Evolutionary conservation across 2,329 filamentous ascomycete genomes (phyloP).

Genomic region (Coniella lustricola): DNA sequence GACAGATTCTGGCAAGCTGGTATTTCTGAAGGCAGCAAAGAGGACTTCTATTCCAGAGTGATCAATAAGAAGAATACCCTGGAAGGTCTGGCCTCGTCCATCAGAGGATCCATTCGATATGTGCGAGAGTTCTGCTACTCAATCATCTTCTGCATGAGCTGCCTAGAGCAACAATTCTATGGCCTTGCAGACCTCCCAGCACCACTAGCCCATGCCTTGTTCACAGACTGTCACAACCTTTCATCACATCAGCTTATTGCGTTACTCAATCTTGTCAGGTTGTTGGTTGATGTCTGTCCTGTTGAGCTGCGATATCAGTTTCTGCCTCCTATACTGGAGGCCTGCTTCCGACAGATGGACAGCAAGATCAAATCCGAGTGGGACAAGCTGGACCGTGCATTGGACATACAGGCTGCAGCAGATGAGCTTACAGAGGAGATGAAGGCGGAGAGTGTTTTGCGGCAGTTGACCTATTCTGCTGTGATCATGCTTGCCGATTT

Average conservation of each 20-base stretch:
- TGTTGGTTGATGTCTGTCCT: constrained; percentile 88
- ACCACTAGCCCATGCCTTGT: constrained; percentile 76
- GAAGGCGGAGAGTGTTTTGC: constrained; percentile 92
- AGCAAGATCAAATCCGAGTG: constrained; percentile 82
- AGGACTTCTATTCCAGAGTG: constrained; percentile 92
- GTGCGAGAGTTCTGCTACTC: constrained; percentile 92
- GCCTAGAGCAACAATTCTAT: constrained; percentile 82
- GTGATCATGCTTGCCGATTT: constrained; percentile 88
- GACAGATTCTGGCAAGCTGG: constrained; percentile 98
- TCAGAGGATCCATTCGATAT: constrained; percentile 80
- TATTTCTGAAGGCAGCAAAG: constrained; percentile 90
- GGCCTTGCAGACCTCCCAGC: constrained; percentile 77
- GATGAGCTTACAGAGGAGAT: constrained; percentile 90
- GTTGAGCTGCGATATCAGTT: constrained; percentile 70
- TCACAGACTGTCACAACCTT: constrained; percentile 72
- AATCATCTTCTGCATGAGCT: constrained; percentile 88
- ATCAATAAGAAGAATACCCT: constrained; percentile 81
- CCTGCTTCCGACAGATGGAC: constrained; percentile 81
- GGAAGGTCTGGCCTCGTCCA: constrained; percentile 89
- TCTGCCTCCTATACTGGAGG: constrained; percentile 73
- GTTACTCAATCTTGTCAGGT: constrained; percentile 80
- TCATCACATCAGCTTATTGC: constrained; percentile 92
- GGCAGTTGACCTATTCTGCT: constrained; percentile 86
- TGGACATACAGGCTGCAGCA: constrained; percentile 56
- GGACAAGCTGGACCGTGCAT: constrained; percentile 63